Percentiles rank a stretch among this genome's conserved stretches.
These are phyloP conservation scores for Hypoxylon perforatum DNA, from an alignment of 495 filamentous ascomycete genomes.

Conservation along the genomic window DNA sequence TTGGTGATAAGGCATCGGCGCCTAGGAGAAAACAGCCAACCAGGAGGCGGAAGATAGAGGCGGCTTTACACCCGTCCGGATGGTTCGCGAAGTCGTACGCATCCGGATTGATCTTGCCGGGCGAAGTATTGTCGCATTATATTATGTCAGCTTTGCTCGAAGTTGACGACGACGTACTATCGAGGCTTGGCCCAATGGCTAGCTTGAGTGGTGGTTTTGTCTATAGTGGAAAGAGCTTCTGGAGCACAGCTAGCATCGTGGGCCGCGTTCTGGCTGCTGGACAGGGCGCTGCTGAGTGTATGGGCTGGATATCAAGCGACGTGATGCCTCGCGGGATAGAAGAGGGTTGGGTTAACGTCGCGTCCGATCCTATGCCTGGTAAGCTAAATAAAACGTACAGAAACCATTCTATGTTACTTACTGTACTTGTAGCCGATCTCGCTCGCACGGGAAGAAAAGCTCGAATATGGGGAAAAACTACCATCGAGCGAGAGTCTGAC, in stretches of 20 bases:
- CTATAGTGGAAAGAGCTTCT: conserved; percentile 77
- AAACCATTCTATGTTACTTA: conserved; percentile 11
- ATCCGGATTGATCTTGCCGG: conserved; percentile 81
- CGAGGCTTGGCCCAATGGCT: conserved; percentile 71
- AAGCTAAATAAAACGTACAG: conserved; percentile 33
- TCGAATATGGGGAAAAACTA: conserved; percentile 58
- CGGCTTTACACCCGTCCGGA: conserved; percentile 66
- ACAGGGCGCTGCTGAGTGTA: conserved; percentile 74
- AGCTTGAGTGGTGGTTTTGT: conserved; percentile 85
- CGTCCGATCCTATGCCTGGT: conserved; percentile 62
- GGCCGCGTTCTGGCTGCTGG: conserved; percentile 77
- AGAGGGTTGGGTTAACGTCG: conserved; percentile 75
- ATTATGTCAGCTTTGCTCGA: conserved; percentile 83
- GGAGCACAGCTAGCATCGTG: conserved; percentile 83
- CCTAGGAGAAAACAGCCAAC: conserved; percentile 43
- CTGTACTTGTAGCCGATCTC: conserved; percentile 51
- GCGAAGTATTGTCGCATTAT: conserved; percentile 77
- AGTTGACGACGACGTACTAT: conserved; percentile 73
- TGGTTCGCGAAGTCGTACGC: conserved; percentile 86
- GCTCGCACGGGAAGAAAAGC: conserved; percentile 56
- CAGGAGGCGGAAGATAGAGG: conserved; percentile 52
- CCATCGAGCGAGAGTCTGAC: conserved; percentile 62
- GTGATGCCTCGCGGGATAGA: conserved; percentile 61
- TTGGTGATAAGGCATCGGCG: conserved; percentile 40
- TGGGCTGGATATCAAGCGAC: conserved; percentile 79